phyloP scores from a whole-genome alignment of 352 stramenopile genomes.

The Globisporangium paroecandrum region DNA sequence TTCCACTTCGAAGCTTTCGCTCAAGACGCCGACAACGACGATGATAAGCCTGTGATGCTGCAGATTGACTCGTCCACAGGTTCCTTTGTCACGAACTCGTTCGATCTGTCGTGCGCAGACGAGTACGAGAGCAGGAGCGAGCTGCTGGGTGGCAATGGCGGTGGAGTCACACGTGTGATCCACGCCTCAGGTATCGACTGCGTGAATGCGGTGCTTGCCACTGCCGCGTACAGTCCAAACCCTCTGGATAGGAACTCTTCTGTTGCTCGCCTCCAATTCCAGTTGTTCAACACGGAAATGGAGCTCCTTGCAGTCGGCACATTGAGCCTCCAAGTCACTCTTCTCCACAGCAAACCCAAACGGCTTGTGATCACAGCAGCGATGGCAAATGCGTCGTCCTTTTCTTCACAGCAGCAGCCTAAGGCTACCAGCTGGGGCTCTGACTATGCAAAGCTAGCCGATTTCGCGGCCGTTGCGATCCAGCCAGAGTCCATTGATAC shows the following conservation, averaged over 20 bases:
- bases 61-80: constrained; percentile 21
- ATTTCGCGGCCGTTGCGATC: constrained; percentile 1
- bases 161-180: constrained; percentile 5
- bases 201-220: constrained; percentile 22
- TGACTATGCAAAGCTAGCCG: background rate
- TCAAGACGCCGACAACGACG: background rate
- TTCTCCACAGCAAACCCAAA: background rate
- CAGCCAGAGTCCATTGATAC: background rate
- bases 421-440: background rate
- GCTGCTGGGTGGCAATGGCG: background rate
- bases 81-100: constrained; percentile 6
- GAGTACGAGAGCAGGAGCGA: constrained; percentile 10
- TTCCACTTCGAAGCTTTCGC: background rate
- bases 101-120: constrained; percentile 4
- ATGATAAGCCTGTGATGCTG: constrained; percentile 14
- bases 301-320: constrained; percentile 2
- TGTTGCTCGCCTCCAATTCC: constrained; percentile 1
- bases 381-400: background rate
- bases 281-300: constrained; percentile 16
- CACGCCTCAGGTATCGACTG: constrained; percentile 22
- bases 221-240: constrained; percentile 1
- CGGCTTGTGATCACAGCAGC: constrained; percentile 9
- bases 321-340: background rate
- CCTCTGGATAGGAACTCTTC: background rate
- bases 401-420: background rate